Base-by-base conservation (phyloP, 139 green algal genomes). In the Desmodesmus armatus region DNA sequence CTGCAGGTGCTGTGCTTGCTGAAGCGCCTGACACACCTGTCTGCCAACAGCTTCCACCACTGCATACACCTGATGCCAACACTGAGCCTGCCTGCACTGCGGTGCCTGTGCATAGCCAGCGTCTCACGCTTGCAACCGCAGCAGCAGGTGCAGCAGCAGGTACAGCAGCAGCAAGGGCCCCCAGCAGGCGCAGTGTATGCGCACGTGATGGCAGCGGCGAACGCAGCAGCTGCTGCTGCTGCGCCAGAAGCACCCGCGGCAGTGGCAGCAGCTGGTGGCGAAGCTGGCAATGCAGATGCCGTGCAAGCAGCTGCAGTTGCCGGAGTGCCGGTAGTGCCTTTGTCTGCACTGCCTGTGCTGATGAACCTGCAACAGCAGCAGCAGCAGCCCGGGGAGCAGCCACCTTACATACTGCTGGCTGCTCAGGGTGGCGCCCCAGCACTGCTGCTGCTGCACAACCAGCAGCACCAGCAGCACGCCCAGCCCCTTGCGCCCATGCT, bases 51-150 rank as follows among this genome's bases (percentile, higher is more conserved):
- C n/a, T n/a, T n/a, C n/a, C n/a, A n/a, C n/a, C n/a, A n/a, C n/a
- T n/a, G n/a, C n/a, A n/a, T n/a, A n/a, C n/a, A n/a, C n/a, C n/a
- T n/a, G n/a, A n/a, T n/a, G n/a, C n/a, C n/a, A n/a, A n/a, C n/a
- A n/a, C n/a, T n/a, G n/a, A 25, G 51, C 75, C 53, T 71, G 75
- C 53, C 53, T 82, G 17, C 75, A 82, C 75, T 55, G 35, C 51
- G 70, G 75, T 43, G 75, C 27, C n/a, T 82, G n/a, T 53, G 31
- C 33, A 25, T 82, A 33, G 53, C 53, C 11, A 71, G 23, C 9
- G 39, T 82, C 3, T n/a, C 25, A 9, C 75, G 71, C 23, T 35
- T 82, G 33, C 35, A 51, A 7, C 35, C 71, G 39, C 75, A 82
- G 2, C 53, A 21, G 6, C 40, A 71, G 53, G 53, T 53, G 15